Conservation (phyloP, 2,329 filamentous ascomycete genomes). For the Gyromitra esculenta region DNA sequence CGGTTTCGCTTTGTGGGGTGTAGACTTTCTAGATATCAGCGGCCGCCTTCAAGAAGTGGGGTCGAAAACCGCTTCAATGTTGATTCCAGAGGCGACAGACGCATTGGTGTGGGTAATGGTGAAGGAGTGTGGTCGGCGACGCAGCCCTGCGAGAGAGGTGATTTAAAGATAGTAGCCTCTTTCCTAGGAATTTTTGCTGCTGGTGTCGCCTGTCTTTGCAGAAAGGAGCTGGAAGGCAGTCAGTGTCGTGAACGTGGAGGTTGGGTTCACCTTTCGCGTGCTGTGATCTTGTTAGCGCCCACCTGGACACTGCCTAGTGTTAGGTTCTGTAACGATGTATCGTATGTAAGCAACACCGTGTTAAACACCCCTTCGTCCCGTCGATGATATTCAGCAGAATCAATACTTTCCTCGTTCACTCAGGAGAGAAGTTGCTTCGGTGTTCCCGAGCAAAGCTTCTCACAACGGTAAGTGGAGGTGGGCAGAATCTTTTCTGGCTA, state of each 20-base stretch:
- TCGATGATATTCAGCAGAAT: background rate
- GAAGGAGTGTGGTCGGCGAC: conserved; percentile 29
- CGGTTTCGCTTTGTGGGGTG: conserved; percentile 14
- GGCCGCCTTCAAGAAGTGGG: conserved; percentile 49
- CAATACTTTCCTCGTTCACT: conserved; percentile 17
- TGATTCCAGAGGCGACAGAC: conserved; percentile 51
- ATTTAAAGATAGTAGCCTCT: conserved; percentile 26
- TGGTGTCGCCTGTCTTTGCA: conserved; percentile 4
- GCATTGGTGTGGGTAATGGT: conserved; percentile 45
- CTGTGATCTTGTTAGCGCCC: conserved; percentile 7
- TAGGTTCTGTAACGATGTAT: conserved; percentile 1
- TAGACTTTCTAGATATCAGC: conserved; percentile 37
- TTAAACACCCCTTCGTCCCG: background rate
- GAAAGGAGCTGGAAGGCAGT: conserved; percentile 10
- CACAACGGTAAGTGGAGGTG: conserved; percentile 6
- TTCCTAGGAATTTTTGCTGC: conserved; percentile 6
- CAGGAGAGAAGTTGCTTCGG: conserved; percentile 8
- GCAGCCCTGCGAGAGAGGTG: conserved; percentile 6
- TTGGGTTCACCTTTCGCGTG: conserved; percentile 17
- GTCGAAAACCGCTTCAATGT: conserved; percentile 51
- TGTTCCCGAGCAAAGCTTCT: conserved; percentile 9
- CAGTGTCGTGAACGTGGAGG: conserved; percentile 27
- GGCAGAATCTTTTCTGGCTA: conserved; percentile 25
- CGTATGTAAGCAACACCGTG: conserved; percentile 25
- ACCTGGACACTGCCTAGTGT: conserved; percentile 7